Conservation (phyloP, 768 basidiomycete genomes). For the Tylopilus cervinicoccineus region DNA sequence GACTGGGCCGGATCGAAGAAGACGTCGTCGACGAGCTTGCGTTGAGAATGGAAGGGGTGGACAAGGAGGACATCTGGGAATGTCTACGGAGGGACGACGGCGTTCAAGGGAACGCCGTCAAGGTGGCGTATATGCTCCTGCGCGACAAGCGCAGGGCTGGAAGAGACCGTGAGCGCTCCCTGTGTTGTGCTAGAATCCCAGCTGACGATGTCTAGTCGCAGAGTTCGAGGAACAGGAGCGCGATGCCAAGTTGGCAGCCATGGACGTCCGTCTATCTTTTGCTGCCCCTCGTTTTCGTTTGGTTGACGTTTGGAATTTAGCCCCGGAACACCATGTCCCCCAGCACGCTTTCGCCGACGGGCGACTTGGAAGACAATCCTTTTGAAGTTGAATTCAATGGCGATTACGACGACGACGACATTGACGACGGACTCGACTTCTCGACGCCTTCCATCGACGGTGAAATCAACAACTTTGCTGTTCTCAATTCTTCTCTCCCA, state of each 20-base stretch:
- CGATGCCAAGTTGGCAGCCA: slow-evolving; percentile 71
- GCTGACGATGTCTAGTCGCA: slow-evolving; percentile 47
- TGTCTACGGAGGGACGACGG: slow-evolving; percentile 81
- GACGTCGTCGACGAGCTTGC: slow-evolving; percentile 84
- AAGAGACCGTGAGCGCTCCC: slow-evolving; percentile 65
- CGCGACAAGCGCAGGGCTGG: slow-evolving; percentile 84
- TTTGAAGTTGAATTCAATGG: slow-evolving; percentile 71
- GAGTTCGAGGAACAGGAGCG: slow-evolving; percentile 83
- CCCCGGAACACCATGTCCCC: slow-evolving; percentile 71
- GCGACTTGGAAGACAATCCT: slow-evolving; percentile 68
- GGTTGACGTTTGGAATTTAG: slow-evolving; percentile 32
- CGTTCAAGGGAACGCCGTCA: slow-evolving; percentile 84
- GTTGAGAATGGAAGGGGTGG: slow-evolving; percentile 64
- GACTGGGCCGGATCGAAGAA: slow-evolving; percentile 88
- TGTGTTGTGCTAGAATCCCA: background rate
- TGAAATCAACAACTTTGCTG: slow-evolving; percentile 68
- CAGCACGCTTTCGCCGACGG: slow-evolving; percentile 58
- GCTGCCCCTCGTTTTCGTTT: background rate
- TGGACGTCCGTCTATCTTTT: slow-evolving; percentile 59
- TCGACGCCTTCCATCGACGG: slow-evolving; percentile 36
- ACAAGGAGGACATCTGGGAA: slow-evolving; percentile 84
- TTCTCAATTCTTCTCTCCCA: slow-evolving; percentile 86
- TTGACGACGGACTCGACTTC: slow-evolving; percentile 50
- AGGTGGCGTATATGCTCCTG: slow-evolving; percentile 93
- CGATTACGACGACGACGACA: slow-evolving; percentile 43